phyloP scores from a whole-genome alignment of 179 eudicot species.

The Camellia oleifera region DNA sequence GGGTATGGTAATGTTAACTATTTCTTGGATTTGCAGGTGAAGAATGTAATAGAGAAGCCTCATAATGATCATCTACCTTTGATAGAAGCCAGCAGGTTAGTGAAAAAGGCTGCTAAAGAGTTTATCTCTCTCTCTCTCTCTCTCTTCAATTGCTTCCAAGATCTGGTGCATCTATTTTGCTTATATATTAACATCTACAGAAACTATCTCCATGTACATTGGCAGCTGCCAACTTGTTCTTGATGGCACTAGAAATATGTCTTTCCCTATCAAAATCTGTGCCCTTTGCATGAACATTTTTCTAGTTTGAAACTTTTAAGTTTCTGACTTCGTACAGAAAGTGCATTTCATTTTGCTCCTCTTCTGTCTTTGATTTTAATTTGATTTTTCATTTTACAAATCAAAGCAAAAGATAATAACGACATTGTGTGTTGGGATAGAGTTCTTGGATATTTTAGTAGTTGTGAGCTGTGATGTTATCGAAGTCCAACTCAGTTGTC shows the following conservation, averaged over 20 bases:
- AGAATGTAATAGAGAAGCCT: conserved; percentile 93
- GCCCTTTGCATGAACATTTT: not conserved
- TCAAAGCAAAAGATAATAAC: not conserved
- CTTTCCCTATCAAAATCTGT: not conserved
- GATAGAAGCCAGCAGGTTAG: conserved; percentile 96
- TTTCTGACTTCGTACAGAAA: not conserved
- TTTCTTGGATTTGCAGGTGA: conserved; percentile 56
- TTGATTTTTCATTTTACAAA: not conserved
- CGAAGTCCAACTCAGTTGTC: not conserved
- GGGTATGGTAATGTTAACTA: not conserved
- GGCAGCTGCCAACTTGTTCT: not conserved
- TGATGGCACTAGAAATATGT: not conserved
- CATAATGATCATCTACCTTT: conserved; percentile 90
- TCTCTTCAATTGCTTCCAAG: not conserved
- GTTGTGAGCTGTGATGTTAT: not conserved
- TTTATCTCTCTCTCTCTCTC: conserved; percentile 4
- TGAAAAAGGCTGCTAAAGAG: conserved; percentile 7
- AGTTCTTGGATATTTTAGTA: not conserved
- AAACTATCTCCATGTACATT: not conserved
- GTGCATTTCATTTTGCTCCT: not conserved
- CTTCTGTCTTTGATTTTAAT: not conserved
- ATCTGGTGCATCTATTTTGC: not conserved
- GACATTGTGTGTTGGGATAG: not conserved
- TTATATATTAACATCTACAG: not conserved
- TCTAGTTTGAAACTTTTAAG: not conserved